These are phyloP conservation scores for Lactarius psammicola DNA, from an alignment of 768 basidiomycete species.

Conservation along the genomic window DNA sequence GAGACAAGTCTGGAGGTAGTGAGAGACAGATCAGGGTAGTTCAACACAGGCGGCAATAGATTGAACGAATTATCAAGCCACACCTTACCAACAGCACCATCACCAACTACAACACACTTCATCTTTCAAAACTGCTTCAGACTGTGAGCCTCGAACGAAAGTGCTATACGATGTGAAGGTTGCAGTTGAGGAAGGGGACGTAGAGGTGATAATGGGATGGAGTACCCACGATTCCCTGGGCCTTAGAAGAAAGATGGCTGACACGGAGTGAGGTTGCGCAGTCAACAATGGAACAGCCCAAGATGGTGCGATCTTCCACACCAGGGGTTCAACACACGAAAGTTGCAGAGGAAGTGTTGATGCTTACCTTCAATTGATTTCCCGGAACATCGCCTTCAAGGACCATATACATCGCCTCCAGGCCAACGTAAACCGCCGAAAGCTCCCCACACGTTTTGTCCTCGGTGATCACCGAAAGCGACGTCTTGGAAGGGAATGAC, in stretches of 20 bases:
- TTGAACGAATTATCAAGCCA: constrained; percentile 35
- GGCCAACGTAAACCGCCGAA: too few species aligned
- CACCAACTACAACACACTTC: constrained; percentile 96
- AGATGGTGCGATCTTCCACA: too few species aligned
- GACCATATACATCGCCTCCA: too few species aligned
- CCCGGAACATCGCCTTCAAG: too few species aligned
- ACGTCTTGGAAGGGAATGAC: too few species aligned
- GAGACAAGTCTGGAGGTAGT: constrained; percentile 72
- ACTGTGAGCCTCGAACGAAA: constrained; percentile 6
- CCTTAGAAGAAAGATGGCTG: constrained; percentile 19
- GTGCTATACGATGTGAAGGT: not conserved
- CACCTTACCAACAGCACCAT: constrained; percentile 98
- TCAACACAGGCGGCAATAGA: not conserved
- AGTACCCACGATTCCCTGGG: constrained; percentile 22
- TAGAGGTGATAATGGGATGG: not conserved
- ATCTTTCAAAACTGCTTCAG: constrained; percentile 15
- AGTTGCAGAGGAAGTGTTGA: too few species aligned
- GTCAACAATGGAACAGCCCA: too few species aligned
- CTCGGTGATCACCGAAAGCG: too few species aligned
- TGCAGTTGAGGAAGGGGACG: not conserved
- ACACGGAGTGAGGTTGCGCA: constrained; percentile 21
- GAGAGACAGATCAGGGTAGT: not conserved
- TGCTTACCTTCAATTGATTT: too few species aligned
- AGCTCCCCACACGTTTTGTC: too few species aligned
- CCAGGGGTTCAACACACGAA: too few species aligned